These are phyloP conservation scores for Beauveria varroae DNA, from an alignment of 2,329 filamentous ascomycete species.

Conservation along the genomic window DNA sequence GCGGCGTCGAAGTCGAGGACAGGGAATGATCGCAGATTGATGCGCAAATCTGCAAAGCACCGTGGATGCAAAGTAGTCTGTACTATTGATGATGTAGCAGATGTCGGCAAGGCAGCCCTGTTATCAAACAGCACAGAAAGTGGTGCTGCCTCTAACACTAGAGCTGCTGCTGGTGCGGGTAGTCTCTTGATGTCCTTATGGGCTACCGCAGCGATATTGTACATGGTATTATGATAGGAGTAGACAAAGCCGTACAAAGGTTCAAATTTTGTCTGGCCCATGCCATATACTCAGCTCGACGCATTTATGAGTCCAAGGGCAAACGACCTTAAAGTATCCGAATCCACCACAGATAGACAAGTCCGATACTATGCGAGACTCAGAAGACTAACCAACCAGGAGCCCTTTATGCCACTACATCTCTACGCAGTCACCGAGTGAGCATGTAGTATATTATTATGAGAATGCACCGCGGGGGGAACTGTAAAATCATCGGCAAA, in stretches of 20 bases:
- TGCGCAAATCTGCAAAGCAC: constrained; percentile 20
- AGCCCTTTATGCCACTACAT: neutral
- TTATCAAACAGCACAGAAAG: constrained; percentile 18
- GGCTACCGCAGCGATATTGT: neutral
- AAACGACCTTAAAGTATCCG: neutral
- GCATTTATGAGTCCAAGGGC: too few species aligned
- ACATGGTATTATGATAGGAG: neutral
- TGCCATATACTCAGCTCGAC: too few species aligned
- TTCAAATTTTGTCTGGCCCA: too few species aligned
- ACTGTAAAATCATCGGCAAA: constrained; percentile 12
- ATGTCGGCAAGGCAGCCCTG: constrained; percentile 18
- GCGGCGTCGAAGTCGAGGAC: neutral
- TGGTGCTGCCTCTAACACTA: neutral
- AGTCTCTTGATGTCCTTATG: neutral
- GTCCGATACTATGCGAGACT: constrained; percentile 4
- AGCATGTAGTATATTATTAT: constrained; percentile 12
- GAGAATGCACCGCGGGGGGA: constrained; percentile 8
- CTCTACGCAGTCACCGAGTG: constrained; percentile 5
- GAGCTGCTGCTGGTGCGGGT: neutral
- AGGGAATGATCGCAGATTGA: constrained; percentile 18
- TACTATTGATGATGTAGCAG: constrained; percentile 26
- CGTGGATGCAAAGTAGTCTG: constrained; percentile 22
- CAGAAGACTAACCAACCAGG: neutral
- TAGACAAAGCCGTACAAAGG: too few species aligned
- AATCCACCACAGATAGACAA: neutral